Base-by-base conservation (phyloP, 176 grass and related monocot species). In the Pontederia paniculata region DNA sequence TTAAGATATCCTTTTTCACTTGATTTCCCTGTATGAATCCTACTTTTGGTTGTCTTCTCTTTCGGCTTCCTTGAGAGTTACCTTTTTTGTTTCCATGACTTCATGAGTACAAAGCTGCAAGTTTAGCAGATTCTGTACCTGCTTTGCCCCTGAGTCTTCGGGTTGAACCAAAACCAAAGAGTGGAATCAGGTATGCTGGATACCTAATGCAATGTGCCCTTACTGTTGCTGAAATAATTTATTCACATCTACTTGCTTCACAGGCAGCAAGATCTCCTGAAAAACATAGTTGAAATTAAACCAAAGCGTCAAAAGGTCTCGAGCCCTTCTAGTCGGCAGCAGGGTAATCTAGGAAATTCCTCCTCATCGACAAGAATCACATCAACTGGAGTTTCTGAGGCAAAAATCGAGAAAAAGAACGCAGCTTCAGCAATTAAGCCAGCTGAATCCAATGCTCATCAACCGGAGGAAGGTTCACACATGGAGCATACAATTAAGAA, bases 111-210 rank as follows among this genome's bases (percentile, higher is more conserved):
- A 81, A 96, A 86, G 90, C 90, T 63, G 85, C 85, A 68, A 72
- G 51, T 71, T 56, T 89, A 80, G 90, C 82, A 56, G 90, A 96
- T 73, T 83, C 85, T 3, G 53, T 82, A 52, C 85, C 90, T 46
- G 63, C 70, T 5, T n/a, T 86, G 65, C 85, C 90, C 1, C 76
- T 70, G 62, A 67, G 79, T 42, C 82, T 95, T 70, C 76, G 81
- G 53, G 89, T 95, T 64, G 89, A 95, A 41, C 79, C 89, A 58
- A 95, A 85, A 77, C 81, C 85, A n/a, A 88, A 84, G 70, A 95
- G 85, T 60, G 78, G 83, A 45, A 89, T 89, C 65, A 95, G 89
- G 89, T 86, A 72, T n/a, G 16, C 45, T 66, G 17, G 15, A 42
- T 60, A 15, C 12, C 9, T 75, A 21, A 9, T 25, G 52, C 15